Base-by-base conservation (phyloP, 495 filamentous ascomycete genomes). In the Ramalina intermedia region DNA sequence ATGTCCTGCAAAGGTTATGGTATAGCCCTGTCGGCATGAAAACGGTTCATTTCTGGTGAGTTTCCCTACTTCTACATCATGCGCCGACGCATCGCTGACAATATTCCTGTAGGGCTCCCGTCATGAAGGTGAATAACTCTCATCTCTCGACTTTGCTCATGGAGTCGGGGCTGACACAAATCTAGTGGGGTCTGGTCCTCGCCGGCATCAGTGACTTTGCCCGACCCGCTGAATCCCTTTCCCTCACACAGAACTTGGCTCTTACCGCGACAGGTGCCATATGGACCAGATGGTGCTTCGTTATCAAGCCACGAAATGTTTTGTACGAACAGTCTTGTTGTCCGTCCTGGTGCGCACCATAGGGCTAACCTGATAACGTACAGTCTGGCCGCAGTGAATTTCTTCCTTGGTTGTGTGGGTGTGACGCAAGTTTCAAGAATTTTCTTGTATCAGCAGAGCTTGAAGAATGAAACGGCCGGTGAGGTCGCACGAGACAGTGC, bases 231-330 rank as follows among this genome's bases (percentile, higher is more conserved):
- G 84, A 89, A 62, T 82, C 81, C 62, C 85, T 98, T 52, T 95
- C 89, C 29, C 70, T 95, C 16, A 87, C 84, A 14, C 89, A 95
- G 68, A 98, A 96, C 69, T 66, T 66, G 41, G 91, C 91, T 23
- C 76, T 98, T 37, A 87, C 79, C 53, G 74, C 76, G 46, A 98
- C 91, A n/a, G 91, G 91, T 46, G 64, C 78, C 38, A 98, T 98
- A 72, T 98, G 91, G 91, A 98, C 91, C 24, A 78, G 91, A 33
- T 98, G 91, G 91, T 98, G 91, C 72, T 73, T 95, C 64, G 82
- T 98, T 61, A 98, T 98, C 69, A 88, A 80, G 63, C 91, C 91
- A 50, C 76, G 76, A 62, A 98, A 98, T 71, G 69, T 82, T 52
- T 80, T 94, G 86, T 90, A 69, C 35, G 81, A 24, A 11, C 27